Conservation (phyloP, 306 rosid species). For the Lablab purpureus region DNA sequence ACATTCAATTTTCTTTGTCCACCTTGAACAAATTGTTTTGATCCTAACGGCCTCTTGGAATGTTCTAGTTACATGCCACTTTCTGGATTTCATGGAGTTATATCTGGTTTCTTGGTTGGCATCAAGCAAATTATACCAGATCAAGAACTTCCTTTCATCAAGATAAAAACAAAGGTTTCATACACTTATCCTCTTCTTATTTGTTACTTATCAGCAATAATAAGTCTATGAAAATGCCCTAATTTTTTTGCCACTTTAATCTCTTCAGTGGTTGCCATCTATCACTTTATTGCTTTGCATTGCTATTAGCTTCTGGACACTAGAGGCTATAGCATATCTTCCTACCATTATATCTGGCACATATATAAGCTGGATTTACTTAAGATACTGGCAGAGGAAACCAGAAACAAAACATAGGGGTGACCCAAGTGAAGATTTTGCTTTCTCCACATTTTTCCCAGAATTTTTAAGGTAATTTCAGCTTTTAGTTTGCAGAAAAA, state of each 20-base stretch:
- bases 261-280: conserved; percentile 80
- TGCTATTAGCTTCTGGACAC: conserved; percentile 66
- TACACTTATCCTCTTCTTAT: not conserved
- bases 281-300: conserved; percentile 62
- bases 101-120: conserved; percentile 89
- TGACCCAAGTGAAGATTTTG: conserved; percentile 91
- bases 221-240: conserved; percentile 17
- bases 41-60: conserved; percentile 11
- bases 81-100: conserved; percentile 85
- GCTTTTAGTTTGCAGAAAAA: conserved; percentile 12
- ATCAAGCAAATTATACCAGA: conserved; percentile 90
- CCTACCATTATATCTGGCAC: conserved; percentile 81
- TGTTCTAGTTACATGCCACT: conserved; percentile 75
- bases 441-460: conserved; percentile 88
- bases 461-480: conserved; percentile 64
- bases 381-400: conserved; percentile 88
- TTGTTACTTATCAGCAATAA: not conserved
- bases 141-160: conserved; percentile 76
- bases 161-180: conserved; percentile 72
- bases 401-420: conserved; percentile 82
- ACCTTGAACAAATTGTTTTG: conserved; percentile 4
- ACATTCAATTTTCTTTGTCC: conserved; percentile 2
- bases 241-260: conserved; percentile 35
- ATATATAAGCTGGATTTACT: conserved; percentile 87
- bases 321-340: conserved; percentile 65